Evolutionary conservation across 1,284 basidiomycete species (phyloP).

Genomic region (Cerrena zonata): DNA sequence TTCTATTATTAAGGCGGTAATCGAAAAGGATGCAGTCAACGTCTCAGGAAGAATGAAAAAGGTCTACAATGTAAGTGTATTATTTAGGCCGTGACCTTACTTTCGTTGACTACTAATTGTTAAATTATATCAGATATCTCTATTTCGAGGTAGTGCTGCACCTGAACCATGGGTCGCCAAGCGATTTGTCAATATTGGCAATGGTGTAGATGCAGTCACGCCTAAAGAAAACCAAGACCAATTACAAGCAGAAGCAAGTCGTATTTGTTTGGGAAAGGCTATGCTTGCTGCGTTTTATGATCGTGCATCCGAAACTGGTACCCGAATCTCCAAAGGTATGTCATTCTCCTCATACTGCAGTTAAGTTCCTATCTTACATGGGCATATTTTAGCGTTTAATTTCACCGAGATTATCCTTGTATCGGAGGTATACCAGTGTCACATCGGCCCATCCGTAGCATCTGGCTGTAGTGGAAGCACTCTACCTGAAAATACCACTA

Average conservation of each 20-base stretch:
- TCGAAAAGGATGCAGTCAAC: neutral
- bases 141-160: neutral
- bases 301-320: neutral
- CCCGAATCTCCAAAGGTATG: neutral
- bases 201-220: neutral
- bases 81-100: neutral
- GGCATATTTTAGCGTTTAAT: neutral
- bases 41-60: neutral
- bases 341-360: neutral
- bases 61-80: neutral
- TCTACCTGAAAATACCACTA: neutral
- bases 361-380: neutral
- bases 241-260: neutral
- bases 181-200: neutral
- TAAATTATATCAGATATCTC: too few relatives aligned
- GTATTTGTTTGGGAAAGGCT: neutral
- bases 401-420: neutral
- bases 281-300: neutral
- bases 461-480: neutral
- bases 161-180: neutral
- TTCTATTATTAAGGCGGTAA: neutral
- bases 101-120: neutral
- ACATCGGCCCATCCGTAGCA: neutral
- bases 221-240: neutral
- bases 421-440: neutral